These are phyloP conservation scores for Ophiostoma ulmi DNA, from an alignment of 2,329 filamentous ascomycete species.

Conservation along the genomic window DNA sequence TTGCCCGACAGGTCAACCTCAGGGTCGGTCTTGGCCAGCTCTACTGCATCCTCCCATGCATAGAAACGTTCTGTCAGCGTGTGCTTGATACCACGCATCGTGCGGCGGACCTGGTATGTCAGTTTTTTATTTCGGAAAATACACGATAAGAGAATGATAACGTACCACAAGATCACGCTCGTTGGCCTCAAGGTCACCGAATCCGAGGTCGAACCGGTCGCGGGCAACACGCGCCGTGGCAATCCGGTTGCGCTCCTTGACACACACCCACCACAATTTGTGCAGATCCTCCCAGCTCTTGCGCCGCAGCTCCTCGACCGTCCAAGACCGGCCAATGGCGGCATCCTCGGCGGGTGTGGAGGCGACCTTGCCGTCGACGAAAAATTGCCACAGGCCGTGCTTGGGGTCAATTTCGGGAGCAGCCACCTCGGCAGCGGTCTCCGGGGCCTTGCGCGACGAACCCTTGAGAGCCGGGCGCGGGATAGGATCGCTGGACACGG, in stretches of 20 bases:
- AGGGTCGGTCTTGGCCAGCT: slow-evolving; percentile 59
- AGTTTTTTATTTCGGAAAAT: background rate
- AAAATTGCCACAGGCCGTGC: slow-evolving; percentile 92
- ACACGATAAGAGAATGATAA: slow-evolving; percentile 25
- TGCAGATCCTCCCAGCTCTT: slow-evolving; percentile 96
- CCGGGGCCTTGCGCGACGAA: background rate
- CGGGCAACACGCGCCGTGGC: slow-evolving; percentile 71
- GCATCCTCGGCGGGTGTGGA: slow-evolving; percentile 65
- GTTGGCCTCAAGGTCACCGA: slow-evolving; percentile 64
- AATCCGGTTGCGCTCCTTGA: slow-evolving; percentile 84
- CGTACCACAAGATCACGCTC: slow-evolving; percentile 63
- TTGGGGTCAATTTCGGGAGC: slow-evolving; percentile 58
- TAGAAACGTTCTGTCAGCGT: slow-evolving; percentile 83
- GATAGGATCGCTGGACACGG: slow-evolving; percentile 64
- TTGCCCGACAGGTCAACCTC: slow-evolving; percentile 57
- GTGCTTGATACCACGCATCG: slow-evolving; percentile 78
- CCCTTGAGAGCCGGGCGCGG: slow-evolving; percentile 59
- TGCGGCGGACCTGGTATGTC: slow-evolving; percentile 60
- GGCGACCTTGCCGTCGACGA: slow-evolving; percentile 64
- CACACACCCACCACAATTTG: slow-evolving; percentile 87
- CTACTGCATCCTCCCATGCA: slow-evolving; percentile 72
- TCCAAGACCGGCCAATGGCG: slow-evolving; percentile 77
- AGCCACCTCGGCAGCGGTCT: slow-evolving; percentile 31
- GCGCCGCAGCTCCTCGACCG: slow-evolving; percentile 72
- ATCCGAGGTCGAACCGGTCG: slow-evolving; percentile 61